Evolutionary conservation across 1,284 basidiomycete genomes (phyloP), one percentile per base, ranked within the genome.

Genomic region (Trichosporon asahii): DNA sequence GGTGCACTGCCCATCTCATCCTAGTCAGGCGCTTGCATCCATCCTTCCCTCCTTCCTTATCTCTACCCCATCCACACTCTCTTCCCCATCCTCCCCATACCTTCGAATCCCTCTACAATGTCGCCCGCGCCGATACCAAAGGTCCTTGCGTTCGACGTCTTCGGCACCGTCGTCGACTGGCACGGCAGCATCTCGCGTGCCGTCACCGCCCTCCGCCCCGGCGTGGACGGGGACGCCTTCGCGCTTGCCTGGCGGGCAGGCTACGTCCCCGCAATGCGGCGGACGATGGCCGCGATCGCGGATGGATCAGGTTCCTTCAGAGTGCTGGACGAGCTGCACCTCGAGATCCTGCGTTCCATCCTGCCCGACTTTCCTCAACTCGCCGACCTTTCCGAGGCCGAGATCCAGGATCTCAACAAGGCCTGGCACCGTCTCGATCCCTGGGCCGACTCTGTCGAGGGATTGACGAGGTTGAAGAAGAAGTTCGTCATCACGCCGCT

Each of bases 141-240:
- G 6, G 68, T 72, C 31, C 66, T 72, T 27, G 63, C 66, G 5
- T 72, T 72, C 27, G 70, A 72, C 68, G 70, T 72, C 21, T 72
- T 72, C 57, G 70, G 70, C 61, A 72, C 70, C 60, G 66, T 72
- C 9, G 70, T 72, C 29, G 70, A 72, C 65, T 72, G 70, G 70
- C 68, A 69, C 66, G 66, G 68, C 33, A 55, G 64, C 15, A 72
- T 72, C 40, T 64, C 55, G 2, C 14, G 29, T 25, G 70, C 69
- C 33, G 31, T 67, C 12, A 25, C 31, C 0, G 15, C 31, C n/a
- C 14, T 69, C n/a, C 53, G 40, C 5, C 70, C 70, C 0, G 33
- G 31, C 23, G 12, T 69, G 12, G 66, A 72, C 53, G 66, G 66
- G 5, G 66, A 18, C n/a, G 66, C 64, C 23, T 72, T 72, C 44